Base-by-base conservation (phyloP, 225 moss, liverwort and hornwort species). In the Pseudoscleropodium purum region DNA sequence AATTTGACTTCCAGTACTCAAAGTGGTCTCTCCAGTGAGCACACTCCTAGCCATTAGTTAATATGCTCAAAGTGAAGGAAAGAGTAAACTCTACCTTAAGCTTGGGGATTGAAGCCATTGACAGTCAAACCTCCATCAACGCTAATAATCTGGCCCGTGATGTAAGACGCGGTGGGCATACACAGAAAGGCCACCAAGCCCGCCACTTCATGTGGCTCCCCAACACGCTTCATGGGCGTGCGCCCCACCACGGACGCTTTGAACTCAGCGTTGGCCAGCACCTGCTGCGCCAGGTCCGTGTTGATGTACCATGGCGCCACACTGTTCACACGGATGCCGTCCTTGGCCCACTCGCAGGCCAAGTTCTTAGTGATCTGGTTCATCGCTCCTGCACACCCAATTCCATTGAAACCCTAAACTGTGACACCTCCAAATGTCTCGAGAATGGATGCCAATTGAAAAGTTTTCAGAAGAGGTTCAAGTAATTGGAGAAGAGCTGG, bases 281-380 rank as follows among this genome's bases (percentile, higher is more conserved):
- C 95, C 93, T 87, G 83, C 68, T 89, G 26, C 25, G 91, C 95
- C 56, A 96, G 88, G 31, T 92, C 92, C 27, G 98, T 98, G 65
- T 91, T 90, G 87, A 92, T 96, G 91, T 95, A 98, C 97, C 96
- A 96, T 10, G 97, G 99, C 36, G 96, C 93, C 49, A 99, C 95
- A 75, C 95, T 91, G 70, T 99, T 99, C 56, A 95, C 91, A 12
- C 99, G 96, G 85, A 98, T 97, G 74, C 97, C 96, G 82, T 96
- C 96, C 88, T 94, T 93, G 43, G 96, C 99, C 97, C 99, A 99
- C 91, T 99, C 99, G 85, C 95, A 96, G 13, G 94, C 95, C 18
- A 97, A 89, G 79, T 97, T 96, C 93, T 93, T 98, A 8, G 96
- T 91, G 39, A 98, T 93, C 85, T 97, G 96, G 88, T 97, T 96